Evolutionary conservation across 164 flowering plant genomes (phyloP), one percentile per base, ranked within the genome.

Genomic region (Pachysandra terminalis): DNA sequence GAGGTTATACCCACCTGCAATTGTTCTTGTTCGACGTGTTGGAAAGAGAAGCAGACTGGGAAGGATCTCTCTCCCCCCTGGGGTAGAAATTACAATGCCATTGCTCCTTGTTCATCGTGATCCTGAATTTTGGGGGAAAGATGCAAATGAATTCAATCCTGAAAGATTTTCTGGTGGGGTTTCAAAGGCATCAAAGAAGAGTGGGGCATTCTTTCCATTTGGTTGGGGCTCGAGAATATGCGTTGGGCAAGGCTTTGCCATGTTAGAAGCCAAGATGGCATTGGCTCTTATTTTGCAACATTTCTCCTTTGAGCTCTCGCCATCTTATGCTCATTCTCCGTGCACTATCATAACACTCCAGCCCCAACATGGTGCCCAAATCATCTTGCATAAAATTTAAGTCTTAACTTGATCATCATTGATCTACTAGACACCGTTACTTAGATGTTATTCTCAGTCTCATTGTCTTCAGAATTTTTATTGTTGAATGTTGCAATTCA

Each of bases 1-100:
- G 1, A 77, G 91, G 62, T 22, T 87, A 32, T 84, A 84, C 40
- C 83, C 87, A 55, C 82, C 89, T 19, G 64, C 10, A 28, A 22
- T 26, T 15, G 0, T 21, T 51, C 60, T 75, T 12, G 2, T 2
- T 13, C 61, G 76, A 55, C 10, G 19, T 25, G 65, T 66, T n/a
- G 14, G 24, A 9, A 56, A 54, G 37, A 65, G 55, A 16, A 68
- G 27, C 19, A 67, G 65, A 27, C 49, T 64, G 35, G 73, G 77
- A 65, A 61, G 27, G 8, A 15, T 51, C 35, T 28, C 14, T 12
- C 40, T 73, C 23, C 72, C 72, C 19, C 28, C 51, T 9, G 76
- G 68, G 19, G 55, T 63, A 15, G 59, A 63, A 3, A 28, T 69
- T 0, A 16, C 23, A 4, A n/a, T 74, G 52, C 77, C 77, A 37